Percentiles rank a stretch among this genome's conserved stretches.
These are phyloP conservation scores for Quercus phellos DNA, from an alignment of 331 rosid species.

Conservation along the genomic window DNA sequence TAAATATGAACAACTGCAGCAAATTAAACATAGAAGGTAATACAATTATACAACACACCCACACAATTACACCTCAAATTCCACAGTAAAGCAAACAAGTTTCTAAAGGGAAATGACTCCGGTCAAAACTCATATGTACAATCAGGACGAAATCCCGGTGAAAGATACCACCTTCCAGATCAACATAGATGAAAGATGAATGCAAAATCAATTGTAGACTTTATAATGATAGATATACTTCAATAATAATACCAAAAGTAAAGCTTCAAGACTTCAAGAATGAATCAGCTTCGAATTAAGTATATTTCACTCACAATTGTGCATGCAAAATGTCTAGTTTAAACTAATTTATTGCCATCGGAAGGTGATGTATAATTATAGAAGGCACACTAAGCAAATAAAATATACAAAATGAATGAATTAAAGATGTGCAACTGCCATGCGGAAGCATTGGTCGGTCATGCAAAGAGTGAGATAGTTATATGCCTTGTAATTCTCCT, in stretches of 20 bases:
- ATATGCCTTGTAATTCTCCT: not conserved
- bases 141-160: not conserved
- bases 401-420: not conserved
- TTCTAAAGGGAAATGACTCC: not conserved
- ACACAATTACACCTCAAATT: not conserved
- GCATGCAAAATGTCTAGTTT: not conserved
- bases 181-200: not conserved
- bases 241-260: not conserved
- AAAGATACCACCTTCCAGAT: not conserved
- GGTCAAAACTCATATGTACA: not conserved
- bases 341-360: not conserved
- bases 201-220: not conserved
- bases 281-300: not conserved
- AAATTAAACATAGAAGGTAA: not conserved
- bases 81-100: not conserved
- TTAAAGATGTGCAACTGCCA: not conserved
- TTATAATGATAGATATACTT: no score
- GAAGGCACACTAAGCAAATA: not conserved
- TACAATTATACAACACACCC: not conserved
- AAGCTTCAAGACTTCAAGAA: not conserved
- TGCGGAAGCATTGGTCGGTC: not conserved
- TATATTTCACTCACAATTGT: not conserved
- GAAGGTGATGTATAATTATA: not conserved
- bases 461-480: not conserved
- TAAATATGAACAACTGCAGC: slow-evolving; percentile 2